Evolutionary conservation across 768 basidiomycete genomes (phyloP), one percentile per base, ranked within the genome.

Genomic region (Crepidotus variabilis): DNA sequence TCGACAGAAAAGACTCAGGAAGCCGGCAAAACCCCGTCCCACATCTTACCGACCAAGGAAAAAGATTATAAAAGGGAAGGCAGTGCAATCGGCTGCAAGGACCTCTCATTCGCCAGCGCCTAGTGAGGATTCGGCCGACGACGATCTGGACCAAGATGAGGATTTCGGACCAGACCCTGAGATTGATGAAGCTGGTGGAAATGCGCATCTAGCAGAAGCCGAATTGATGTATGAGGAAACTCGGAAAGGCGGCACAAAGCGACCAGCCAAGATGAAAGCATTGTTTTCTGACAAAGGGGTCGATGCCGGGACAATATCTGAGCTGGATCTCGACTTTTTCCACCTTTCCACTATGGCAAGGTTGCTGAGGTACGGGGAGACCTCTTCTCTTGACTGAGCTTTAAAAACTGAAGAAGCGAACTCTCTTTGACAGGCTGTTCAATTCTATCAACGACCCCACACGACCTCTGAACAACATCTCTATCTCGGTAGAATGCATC

Each of bases 401-500:
- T 21, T 2, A 55, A 24, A 6, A 43, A 23, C 33, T 59, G 20
- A 52, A 16, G 18, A 28, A 28, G 28, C 28, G 8, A 28, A 1
- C 18, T 20, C 22, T 33, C 28, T 45, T 24, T 49, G 32, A 53
- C 50, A 72, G 64, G 45, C 47, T 67, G 33, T 64, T 58, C 36
- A 63, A 58, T 55, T 65, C 57, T n/a, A 59, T 63, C 33, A 64
- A 67, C 51, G 58, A 63, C 34, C 51, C 60, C 24, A 51, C 63
- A 2, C 64, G 59, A 23, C 60, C 68, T 46, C 58, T 60, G n/a
- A 59, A 69, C 6, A 64, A 65, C 0, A 63, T 66, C 13, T 67
- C 72, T 14, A 79, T 89, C 35, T 83, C 86, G 6, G 72, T 73
- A 0, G 70, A 77, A 7, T 75, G 80, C 10, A 67, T 90, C 28